Base-by-base conservation (phyloP, 2,329 filamentous ascomycete genomes). In the Cylindrodendrum hubeiense region DNA sequence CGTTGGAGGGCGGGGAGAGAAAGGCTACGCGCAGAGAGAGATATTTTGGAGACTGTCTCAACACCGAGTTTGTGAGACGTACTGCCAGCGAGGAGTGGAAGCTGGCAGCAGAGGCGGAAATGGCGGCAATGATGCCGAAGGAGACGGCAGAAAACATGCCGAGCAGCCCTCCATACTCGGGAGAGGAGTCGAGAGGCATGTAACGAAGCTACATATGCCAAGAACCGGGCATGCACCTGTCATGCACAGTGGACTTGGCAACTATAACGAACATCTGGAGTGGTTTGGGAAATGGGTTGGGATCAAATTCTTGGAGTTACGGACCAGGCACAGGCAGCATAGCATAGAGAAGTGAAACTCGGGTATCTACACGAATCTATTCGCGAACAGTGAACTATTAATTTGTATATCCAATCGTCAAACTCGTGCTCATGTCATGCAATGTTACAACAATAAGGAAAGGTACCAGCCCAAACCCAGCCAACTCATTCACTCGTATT, bases 1-100 rank as follows among this genome's bases (percentile, higher is more conserved):
- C 94, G 0, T 81, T 95, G 0, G 93, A 96, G 76, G 93, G 93
- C 15, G 91, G 92, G 1, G 84, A 87, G 58, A 87, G 93, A 66
- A 85, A 85, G 30, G 88, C 82, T 3, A 93, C 90, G 8, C 85
- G 93, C 44, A 84, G 88, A 52, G 92, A 95, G 65, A 86, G 85
- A 63, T 96, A 93, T 84, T 95, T 97, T 74, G 83, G 86, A 0
- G 82, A 85, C 3, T 82, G 83, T 12, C 77, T 93, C 10, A 90
- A 92, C 71, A 82, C 89, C 4, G 77, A 82, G 2, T 80, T 86
- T 22, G 89, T 95, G 3, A 83, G 94, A 79, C 82, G 80, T n/a
- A 95, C 93, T 0, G 89, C 88, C 0, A 81, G 83, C 5, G 69
- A 78, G 13, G 70, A 69, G 3, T 86, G 84, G 84, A 76, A 76